Percentiles rank a stretch among this genome's conserved stretches.
These are phyloP conservation scores for Colletotrichum magnum DNA, from an alignment of 2,329 filamentous ascomycete genomes.

Conservation along the genomic window DNA sequence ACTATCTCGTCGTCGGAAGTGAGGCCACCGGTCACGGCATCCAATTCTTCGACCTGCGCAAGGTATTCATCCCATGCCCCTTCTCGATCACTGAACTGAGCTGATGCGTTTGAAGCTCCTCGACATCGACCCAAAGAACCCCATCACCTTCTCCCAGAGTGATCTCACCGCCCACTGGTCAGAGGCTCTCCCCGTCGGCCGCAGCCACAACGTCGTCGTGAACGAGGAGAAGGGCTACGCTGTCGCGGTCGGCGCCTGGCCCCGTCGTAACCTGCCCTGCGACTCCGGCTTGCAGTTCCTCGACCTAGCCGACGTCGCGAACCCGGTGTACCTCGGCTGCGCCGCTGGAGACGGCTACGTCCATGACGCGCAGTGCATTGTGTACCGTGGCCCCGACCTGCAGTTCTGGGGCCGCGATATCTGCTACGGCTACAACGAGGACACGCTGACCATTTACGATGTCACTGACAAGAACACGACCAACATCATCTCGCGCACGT, in stretches of 20 bases:
- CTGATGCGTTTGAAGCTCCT: conserved; percentile 49
- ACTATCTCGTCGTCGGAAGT: conserved; percentile 50
- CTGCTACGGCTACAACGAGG: conserved; percentile 70
- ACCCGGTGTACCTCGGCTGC: conserved; percentile 68
- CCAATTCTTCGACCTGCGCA: conserved; percentile 72
- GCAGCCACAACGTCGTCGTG: conserved; percentile 63
- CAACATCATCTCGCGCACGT: conserved; percentile 65
- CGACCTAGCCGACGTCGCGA: conserved; percentile 66
- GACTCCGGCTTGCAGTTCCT: conserved; percentile 69
- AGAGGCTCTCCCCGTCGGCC: conserved; percentile 52
- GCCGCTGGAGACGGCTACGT: conserved; percentile 70
- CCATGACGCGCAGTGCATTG: conserved; percentile 72
- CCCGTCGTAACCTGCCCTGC: conserved; percentile 57
- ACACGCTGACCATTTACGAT: conserved; percentile 66
- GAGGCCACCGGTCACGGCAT: conserved; percentile 64
- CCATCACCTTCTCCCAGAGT: conserved; percentile 46
- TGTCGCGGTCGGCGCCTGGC: conserved; percentile 60
- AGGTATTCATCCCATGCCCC: conserved; percentile 36
- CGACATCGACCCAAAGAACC: conserved; percentile 55
- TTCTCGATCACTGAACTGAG: background rate
- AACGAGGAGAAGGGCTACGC: conserved; percentile 61
- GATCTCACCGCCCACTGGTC: conserved; percentile 50
- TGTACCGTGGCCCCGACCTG: conserved; percentile 66
- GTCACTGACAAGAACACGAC: conserved; percentile 62
- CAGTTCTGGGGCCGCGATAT: conserved; percentile 64